Base-by-base conservation (phyloP, 768 basidiomycete species). In the Mycena indigotica region DNA sequence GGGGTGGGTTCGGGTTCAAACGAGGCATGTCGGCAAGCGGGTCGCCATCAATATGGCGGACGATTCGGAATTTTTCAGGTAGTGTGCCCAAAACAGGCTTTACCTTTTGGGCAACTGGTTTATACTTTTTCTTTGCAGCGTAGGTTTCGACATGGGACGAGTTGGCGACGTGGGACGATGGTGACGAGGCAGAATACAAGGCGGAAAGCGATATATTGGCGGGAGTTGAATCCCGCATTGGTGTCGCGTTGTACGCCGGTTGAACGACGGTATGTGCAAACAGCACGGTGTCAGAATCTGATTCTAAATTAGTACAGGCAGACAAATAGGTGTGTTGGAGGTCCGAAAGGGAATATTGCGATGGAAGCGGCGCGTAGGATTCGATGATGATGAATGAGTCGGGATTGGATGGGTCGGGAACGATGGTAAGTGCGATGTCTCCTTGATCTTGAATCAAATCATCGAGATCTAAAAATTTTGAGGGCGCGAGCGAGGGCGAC, bases 21-120 rank as follows among this genome's bases (percentile, higher is more conserved):
- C 4, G 0, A 12, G 57, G 57, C 35, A 65, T 29, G 8, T 55
- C 32, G 1, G 39, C 52, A 2, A 66, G 39, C 1, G 61, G 61
- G 23, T 65, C 56, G 29, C 55, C 64, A 5, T 60, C 16, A 52
- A 39, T 48, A n/a, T 48, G 12, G 8, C 65, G 58, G 6, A 50
- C 39, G 8, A 67, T 62, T 0, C 57, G 52, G 30, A 61, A 65
- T 16, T 64, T 8, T 19, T 62, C 51, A 1, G 67, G 67, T 23
- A 66, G 39, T 2, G 26, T 35, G 3, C 53, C 58, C 2, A 54
- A 39, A 0, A 65, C 46, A 0, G 67, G 67, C 16, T 52, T 50
- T n/a, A 65, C 45, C n/a, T 62, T 50, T 24, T 55, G 38, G 3
- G 61, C 64, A 5, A 68, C 67, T 1, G 53, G 58, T 28, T 68